Evolutionary conservation across 164 flowering plant species (phyloP).

Genomic region (Euptelea pleiosperma): DNA sequence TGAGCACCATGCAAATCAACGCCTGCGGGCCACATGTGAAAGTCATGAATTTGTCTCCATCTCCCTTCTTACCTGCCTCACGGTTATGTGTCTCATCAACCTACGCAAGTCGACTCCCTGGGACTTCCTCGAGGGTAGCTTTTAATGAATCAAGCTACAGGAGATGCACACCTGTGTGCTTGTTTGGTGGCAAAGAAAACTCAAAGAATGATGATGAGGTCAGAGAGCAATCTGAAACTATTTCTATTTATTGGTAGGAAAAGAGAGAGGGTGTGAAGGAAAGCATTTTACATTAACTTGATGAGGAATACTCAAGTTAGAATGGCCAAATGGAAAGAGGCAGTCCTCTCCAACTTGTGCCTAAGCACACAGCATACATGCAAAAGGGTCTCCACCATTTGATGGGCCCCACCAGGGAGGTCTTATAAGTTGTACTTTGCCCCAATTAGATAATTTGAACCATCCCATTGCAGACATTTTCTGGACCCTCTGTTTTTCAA

Average conservation of each 20-base stretch:
- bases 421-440: too few relatives aligned
- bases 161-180: conserved; percentile 29
- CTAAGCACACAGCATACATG: too few relatives aligned
- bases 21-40: conserved; percentile 20
- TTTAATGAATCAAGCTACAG: conserved; percentile 19
- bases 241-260: neutral
- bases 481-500: too few relatives aligned
- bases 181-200: conserved; percentile 56
- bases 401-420: too few relatives aligned
- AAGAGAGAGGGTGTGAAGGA: neutral
- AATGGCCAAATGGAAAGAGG: too few relatives aligned
- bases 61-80: conserved; percentile 5
- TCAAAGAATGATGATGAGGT: conserved; percentile 44
- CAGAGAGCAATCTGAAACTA: conserved; percentile 6
- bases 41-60: neutral
- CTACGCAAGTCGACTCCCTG: conserved; percentile 6
- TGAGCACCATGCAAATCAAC: conserved; percentile 38
- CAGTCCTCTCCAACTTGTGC: too few relatives aligned
- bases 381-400: too few relatives aligned
- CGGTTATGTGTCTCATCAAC: conserved; percentile 11
- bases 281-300: too few relatives aligned
- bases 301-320: too few relatives aligned
- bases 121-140: conserved; percentile 12
- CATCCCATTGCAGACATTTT: too few relatives aligned
- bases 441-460: too few relatives aligned